Evolutionary conservation across 2,329 filamentous ascomycete species (phyloP).

Genomic region (Colletotrichum camelliae): DNA sequence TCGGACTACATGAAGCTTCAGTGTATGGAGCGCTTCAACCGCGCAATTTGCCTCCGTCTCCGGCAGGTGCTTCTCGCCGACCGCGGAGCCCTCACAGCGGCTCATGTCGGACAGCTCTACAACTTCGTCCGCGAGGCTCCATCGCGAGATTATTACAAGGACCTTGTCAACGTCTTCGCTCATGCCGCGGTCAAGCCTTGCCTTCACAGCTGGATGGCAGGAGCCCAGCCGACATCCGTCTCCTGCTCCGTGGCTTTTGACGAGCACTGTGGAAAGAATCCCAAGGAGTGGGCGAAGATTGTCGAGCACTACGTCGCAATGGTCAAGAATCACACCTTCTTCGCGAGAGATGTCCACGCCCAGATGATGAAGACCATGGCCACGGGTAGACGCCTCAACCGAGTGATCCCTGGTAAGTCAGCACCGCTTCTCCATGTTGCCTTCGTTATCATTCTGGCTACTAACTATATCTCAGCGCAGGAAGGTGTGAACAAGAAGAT

Average conservation of each 20-base stretch:
- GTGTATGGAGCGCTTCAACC: neutral
- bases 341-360: neutral
- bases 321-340: neutral
- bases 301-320: neutral
- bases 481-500: neutral
- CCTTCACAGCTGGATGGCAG: neutral
- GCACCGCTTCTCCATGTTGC: neutral
- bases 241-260: neutral
- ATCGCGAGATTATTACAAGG: neutral
- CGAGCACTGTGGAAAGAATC: neutral
- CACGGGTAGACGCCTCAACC: neutral
- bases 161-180: neutral
- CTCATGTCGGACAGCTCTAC: neutral
- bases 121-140: neutral
- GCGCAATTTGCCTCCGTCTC: neutral
- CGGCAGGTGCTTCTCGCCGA: conserved; percentile 1
- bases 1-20: neutral
- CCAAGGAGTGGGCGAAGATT: neutral
- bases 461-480: neutral
- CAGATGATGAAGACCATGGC: neutral
- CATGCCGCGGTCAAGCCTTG: conserved; percentile 11
- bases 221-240: neutral
- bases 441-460: neutral
- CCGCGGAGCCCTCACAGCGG: neutral
- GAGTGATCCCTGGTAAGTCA: neutral